These are phyloP conservation scores for Coriaria nepalensis DNA, from an alignment of 306 rosid species.

Conservation along the genomic window DNA sequence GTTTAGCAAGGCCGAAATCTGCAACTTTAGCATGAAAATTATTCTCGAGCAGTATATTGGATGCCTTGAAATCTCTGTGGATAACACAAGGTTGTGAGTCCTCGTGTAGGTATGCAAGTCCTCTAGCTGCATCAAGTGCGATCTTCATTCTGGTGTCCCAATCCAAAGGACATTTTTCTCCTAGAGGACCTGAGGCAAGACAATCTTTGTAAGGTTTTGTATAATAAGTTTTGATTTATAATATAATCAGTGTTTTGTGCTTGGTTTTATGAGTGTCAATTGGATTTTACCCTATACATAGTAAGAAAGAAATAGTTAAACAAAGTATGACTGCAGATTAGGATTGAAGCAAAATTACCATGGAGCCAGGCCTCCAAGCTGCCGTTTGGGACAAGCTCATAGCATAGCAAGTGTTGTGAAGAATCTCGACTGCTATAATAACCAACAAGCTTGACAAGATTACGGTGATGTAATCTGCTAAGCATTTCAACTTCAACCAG, in stretches of 20 bases:
- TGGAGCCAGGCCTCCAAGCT: constrained; percentile 99
- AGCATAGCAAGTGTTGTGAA: constrained; percentile 89
- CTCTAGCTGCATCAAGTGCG: constrained; percentile 96
- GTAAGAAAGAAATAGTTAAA: too few relatives aligned
- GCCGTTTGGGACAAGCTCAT: constrained; percentile 96
- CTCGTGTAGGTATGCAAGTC: constrained; percentile 90
- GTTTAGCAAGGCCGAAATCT: constrained; percentile 96
- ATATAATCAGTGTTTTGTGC: too few relatives aligned
- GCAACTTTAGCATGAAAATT: constrained; percentile 92
- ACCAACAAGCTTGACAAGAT: constrained; percentile 90
- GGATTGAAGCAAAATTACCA: constrained; percentile 33
- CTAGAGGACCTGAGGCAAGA: constrained; percentile 59
- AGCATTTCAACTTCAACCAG: constrained; percentile 97
- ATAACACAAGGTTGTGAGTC: constrained; percentile 96
- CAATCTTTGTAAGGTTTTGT: background rate
- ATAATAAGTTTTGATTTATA: too few relatives aligned
- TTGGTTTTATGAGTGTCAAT: too few relatives aligned
- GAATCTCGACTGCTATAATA: constrained; percentile 73
- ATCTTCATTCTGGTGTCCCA: constrained; percentile 99
- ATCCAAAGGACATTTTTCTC: constrained; percentile 89
- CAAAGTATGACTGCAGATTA: too few relatives aligned
- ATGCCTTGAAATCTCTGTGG: constrained; percentile 95
- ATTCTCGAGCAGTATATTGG: constrained; percentile 88
- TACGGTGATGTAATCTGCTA: constrained; percentile 93
- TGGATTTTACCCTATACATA: too few relatives aligned